These are phyloP conservation scores for Neurospora africana DNA, from an alignment of 495 filamentous ascomycete species.

Conservation along the genomic window DNA sequence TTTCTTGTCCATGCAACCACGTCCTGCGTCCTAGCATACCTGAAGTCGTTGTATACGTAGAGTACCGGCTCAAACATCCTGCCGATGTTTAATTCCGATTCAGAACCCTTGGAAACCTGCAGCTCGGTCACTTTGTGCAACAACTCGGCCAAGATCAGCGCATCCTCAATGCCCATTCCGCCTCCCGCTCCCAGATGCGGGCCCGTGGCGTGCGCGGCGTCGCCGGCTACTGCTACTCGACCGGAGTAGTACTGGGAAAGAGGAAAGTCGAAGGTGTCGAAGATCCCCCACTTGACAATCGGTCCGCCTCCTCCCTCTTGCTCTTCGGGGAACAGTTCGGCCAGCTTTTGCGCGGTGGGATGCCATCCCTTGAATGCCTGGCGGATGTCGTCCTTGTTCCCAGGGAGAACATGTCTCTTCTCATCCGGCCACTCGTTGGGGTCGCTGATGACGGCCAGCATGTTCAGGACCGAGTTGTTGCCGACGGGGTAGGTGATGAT, in stretches of 20 bases:
- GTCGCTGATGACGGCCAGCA: slow-evolving; percentile 30
- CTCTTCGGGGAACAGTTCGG: slow-evolving; percentile 31
- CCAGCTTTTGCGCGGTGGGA: slow-evolving; percentile 24
- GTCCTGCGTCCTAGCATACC: slow-evolving; percentile 29
- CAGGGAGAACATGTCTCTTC: slow-evolving; percentile 21
- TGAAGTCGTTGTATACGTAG: slow-evolving; percentile 24
- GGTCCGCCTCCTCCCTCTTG: neutral
- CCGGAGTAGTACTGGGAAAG: slow-evolving; percentile 28
- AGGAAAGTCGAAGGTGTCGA: slow-evolving; percentile 39
- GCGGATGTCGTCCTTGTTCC: slow-evolving; percentile 20
- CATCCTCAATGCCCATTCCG: slow-evolving; percentile 47
- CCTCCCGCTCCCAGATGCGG: slow-evolving; percentile 47
- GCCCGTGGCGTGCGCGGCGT: slow-evolving; percentile 30
- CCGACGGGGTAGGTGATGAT: slow-evolving; percentile 32
- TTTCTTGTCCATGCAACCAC: slow-evolving; percentile 25
- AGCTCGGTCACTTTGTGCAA: slow-evolving; percentile 18
- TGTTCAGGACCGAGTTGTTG: slow-evolving; percentile 26
- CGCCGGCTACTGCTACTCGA: slow-evolving; percentile 37
- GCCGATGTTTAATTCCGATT: slow-evolving; percentile 2
- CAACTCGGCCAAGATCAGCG: slow-evolving; percentile 30
- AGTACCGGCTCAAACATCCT: slow-evolving; percentile 23
- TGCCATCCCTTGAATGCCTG: slow-evolving; percentile 30
- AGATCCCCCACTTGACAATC: slow-evolving; percentile 46
- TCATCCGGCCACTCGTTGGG: slow-evolving; percentile 22
- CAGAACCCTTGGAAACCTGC: neutral